Base-by-base conservation (phyloP, 1,284 basidiomycete species). In the Gomphus bonarii region DNA sequence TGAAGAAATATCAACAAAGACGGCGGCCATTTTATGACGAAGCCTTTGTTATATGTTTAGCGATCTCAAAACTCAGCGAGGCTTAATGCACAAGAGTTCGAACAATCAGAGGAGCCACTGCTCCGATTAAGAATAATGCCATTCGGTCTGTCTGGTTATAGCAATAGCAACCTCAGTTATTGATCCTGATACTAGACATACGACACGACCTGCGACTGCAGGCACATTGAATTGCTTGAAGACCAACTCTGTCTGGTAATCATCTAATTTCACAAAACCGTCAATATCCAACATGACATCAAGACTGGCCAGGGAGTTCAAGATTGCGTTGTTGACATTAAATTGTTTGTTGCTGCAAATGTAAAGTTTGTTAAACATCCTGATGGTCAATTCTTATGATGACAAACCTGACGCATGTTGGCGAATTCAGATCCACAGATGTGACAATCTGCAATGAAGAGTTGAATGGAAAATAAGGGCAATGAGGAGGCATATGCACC, bases 91-190 rank as follows among this genome's bases (percentile, higher is more conserved):
- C 86, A 20, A 90, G 74, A 64, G 76, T 71, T 66, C 88, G 85
- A 5, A 85, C 79, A 52, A 88, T 72, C 16, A 84, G 82, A 2
- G 76, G 79, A 50, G 82, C 80, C 36, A 85, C 78, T 2, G 80
- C 83, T 36, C 85, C 83, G 48, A 88, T 82, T 51, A 89, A 73
- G 69, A 80, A 86, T 30, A 90, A 70, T 0, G 77, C 79, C 0
- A 82, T 81, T 58, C 75, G 64, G 63, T 89, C 87, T 6, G 81
- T 84, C 76, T 84, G 62, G 3, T 53, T 20, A 25, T 54, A n/a
- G n/a, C n/a, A n/a, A n/a, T n/a, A 28, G 30, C 8, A 38, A 38
- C 16, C 35, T 55, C 62, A 33, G 60, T 11, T 18, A 22, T n/a
- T 18, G 36, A 31, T 11, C 42, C 18, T 31, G 38, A 14, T 33